A percentile compares a stretch with the other conserved stretches of the same genome.
These are phyloP conservation scores for Hanseniaspora lachancei DNA, from an alignment of 805 yeast species.

Conservation along the genomic window DNA sequence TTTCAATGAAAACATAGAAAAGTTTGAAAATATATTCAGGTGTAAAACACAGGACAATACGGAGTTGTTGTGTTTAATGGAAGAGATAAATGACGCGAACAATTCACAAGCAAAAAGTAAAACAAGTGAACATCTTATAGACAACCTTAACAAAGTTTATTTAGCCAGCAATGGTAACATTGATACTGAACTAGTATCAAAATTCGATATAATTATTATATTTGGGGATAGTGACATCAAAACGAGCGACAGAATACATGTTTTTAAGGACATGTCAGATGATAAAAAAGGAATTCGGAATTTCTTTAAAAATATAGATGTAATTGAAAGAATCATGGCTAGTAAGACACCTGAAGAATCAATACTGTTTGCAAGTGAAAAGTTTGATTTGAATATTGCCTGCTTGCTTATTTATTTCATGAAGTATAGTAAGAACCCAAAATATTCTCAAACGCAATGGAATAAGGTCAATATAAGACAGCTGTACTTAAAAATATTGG, in stretches of 20 bases:
- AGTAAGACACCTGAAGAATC: neutral
- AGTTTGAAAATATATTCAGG: conserved; percentile 20
- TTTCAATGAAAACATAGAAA: conserved; percentile 40
- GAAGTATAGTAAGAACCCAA: neutral
- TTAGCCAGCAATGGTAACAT: neutral
- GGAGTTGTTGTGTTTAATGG: neutral
- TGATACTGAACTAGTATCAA: neutral
- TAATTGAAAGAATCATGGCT: neutral
- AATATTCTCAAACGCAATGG: neutral
- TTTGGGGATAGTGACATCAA: neutral
- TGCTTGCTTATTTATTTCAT: neutral
- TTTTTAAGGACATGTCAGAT: neutral
- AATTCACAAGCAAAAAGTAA: no score
- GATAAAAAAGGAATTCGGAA: conserved; percentile 9
- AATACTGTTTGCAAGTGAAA: conserved; percentile 4
- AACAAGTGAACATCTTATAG: neutral
- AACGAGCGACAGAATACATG: neutral
- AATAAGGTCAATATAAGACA: neutral
- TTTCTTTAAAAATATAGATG: neutral
- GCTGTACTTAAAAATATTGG: neutral
- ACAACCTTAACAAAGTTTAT: neutral
- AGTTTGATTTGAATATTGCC: conserved; percentile 6
- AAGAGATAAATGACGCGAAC: no score
- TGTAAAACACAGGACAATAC: neutral
- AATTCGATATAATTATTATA: neutral